These are phyloP conservation scores for Clitopilus hobsonii DNA, from an alignment of 768 basidiomycete genomes.

Conservation along the genomic window DNA sequence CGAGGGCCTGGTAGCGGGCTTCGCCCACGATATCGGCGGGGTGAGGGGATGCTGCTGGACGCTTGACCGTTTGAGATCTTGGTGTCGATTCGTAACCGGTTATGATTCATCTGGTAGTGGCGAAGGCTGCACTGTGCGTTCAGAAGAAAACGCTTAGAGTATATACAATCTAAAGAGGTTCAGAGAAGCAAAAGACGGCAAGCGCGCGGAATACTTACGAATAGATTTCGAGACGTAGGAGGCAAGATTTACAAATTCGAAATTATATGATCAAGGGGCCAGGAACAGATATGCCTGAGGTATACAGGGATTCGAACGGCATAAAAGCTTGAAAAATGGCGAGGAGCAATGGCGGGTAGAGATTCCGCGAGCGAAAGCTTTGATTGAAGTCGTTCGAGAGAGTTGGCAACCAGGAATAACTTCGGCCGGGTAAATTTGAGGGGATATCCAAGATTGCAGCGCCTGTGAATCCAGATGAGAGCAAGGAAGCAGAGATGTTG, in stretches of 20 bases:
- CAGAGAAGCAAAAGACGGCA: neutral
- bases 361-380: neutral
- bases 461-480: neutral
- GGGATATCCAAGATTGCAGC: neutral
- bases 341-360: neutral
- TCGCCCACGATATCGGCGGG: constrained; percentile 21
- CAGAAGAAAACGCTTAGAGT: neutral
- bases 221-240: neutral
- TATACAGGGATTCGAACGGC: neutral
- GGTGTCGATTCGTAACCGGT: constrained; percentile 47
- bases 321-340: neutral
- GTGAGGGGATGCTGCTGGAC: constrained; percentile 22
- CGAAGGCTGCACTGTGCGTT: constrained; percentile 3
- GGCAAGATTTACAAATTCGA: neutral
- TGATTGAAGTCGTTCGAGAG: neutral
- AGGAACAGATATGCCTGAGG: neutral
- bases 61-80: constrained; percentile 27
- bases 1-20: constrained; percentile 26
- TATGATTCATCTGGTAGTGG: constrained; percentile 34
- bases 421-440: neutral
- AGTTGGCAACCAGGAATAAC: neutral
- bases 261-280: neutral
- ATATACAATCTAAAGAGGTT: neutral
- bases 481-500: neutral
- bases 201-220: neutral